Conservation (phyloP, 2,329 filamentous ascomycete genomes). For the Beauveria medogensis region DNA sequence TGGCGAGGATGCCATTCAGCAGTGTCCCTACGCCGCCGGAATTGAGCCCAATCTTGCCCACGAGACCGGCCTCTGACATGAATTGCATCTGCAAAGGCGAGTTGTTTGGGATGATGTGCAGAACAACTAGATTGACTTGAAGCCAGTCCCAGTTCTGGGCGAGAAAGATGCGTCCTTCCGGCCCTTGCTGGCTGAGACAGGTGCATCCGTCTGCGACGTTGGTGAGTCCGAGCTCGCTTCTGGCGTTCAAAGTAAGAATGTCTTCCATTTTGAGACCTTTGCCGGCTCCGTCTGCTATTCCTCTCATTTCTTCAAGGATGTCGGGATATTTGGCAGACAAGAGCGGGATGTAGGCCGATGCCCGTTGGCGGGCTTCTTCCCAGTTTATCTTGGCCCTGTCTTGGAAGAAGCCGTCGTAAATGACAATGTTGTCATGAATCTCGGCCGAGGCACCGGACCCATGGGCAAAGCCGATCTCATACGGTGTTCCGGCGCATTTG, state of each 20-base stretch:
- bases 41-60: slow-evolving; percentile 3
- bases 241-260: not conserved
- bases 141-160: slow-evolving; percentile 9
- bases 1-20: slow-evolving; percentile 2
- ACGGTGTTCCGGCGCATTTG: not conserved
- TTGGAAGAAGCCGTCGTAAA: not conserved
- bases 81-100: not conserved
- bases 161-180: slow-evolving; percentile 1
- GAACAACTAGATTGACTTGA: not conserved
- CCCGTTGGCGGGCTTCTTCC: not conserved
- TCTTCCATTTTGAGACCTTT: not conserved
- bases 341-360: not conserved
- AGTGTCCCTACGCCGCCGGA: not conserved
- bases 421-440: not conserved
- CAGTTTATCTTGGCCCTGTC: not conserved
- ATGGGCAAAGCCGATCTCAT: not conserved
- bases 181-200: not conserved
- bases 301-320: slow-evolving; percentile 1
- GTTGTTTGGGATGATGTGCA: not conserved
- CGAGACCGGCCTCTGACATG: not conserved
- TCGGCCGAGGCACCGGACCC: not conserved
- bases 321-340: not conserved
- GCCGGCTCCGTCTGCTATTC: not conserved
- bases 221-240: slow-evolving; percentile 3
- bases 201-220: slow-evolving; percentile 5